Evolutionary conservation across 108 stramenopile species (phyloP).

Genomic region (Thalassiosira profunda): DNA sequence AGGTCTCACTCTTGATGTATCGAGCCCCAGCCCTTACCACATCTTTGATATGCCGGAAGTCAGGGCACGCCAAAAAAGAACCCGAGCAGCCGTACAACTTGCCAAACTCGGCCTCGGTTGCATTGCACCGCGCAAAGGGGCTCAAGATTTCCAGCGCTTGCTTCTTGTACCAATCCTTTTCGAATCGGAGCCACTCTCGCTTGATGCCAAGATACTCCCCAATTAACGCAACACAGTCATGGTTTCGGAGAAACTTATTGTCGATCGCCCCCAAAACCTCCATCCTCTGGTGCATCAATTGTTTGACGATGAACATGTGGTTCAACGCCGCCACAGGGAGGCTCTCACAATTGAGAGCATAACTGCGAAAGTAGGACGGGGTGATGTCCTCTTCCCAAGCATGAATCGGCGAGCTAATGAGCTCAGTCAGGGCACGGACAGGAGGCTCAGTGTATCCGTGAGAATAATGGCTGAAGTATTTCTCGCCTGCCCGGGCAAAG

Average conservation of each 20-base stretch:
- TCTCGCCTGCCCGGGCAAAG: neutral
- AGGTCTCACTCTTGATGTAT: neutral
- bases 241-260: neutral
- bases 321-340: conserved; percentile 1
- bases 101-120: neutral
- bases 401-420: neutral
- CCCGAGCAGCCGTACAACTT: neutral
- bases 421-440: too few relatives aligned
- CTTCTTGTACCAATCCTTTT: conserved; percentile 6
- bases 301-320: conserved; percentile 6
- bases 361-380: neutral
- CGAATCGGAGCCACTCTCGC: neutral
- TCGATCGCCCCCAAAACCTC: neutral
- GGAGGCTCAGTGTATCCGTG: too few relatives aligned
- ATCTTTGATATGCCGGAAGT: neutral
- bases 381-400: neutral
- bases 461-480: neutral
- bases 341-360: neutral
- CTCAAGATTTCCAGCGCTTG: neutral
- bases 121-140: neutral
- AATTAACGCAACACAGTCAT: neutral
- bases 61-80: neutral
- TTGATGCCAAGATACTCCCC: neutral
- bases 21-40: neutral
- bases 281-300: conserved; percentile 2